phyloP scores from a whole-genome alignment of 139 green algal genomes.

The Chlorella sp. region DNA sequence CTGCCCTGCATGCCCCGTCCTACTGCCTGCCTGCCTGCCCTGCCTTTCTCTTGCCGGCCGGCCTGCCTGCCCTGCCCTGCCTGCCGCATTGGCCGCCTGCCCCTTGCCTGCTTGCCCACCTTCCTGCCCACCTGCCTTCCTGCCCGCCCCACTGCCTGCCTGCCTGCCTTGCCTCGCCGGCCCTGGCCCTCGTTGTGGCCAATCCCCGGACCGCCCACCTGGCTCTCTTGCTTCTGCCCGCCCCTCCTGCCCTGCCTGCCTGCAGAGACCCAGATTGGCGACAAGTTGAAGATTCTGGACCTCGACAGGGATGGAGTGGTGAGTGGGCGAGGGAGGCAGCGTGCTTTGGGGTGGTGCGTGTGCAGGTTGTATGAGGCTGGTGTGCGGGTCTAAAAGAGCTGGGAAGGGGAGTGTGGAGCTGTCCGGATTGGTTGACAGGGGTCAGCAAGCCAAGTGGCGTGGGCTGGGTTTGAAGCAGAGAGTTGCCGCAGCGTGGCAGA shows the following conservation, averaged over 20 bases:
- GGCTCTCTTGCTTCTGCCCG: neutral
- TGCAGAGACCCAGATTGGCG: slow-evolving; percentile 69
- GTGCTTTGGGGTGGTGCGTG: neutral
- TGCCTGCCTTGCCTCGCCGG: too few relatives aligned
- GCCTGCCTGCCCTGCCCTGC: neutral
- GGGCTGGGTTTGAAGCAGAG: too few relatives aligned
- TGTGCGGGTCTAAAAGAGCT: neutral
- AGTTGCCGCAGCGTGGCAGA: too few relatives aligned
- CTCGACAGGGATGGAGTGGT: slow-evolving; percentile 79
- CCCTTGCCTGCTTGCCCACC: neutral
- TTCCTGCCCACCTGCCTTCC: neutral
- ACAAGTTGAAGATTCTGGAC: slow-evolving; percentile 79
- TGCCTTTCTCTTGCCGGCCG: too few relatives aligned
- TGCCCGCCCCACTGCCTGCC: too few relatives aligned
- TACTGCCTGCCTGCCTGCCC: neutral
- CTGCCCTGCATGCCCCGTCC: neutral
- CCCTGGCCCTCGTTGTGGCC: neutral
- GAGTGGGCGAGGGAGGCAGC: neutral
- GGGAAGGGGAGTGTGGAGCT: too few relatives aligned
- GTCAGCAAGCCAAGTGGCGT: neutral
- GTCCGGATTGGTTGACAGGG: neutral
- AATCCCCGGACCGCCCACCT: neutral
- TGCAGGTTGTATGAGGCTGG: neutral
- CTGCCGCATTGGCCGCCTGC: neutral
- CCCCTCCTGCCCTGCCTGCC: neutral